A percentile compares a stretch with the other conserved stretches of the same genome.
Conservation (phyloP, 108 stramenopile genomes). For the Cyclotella choctawhatcheeana region DNA sequence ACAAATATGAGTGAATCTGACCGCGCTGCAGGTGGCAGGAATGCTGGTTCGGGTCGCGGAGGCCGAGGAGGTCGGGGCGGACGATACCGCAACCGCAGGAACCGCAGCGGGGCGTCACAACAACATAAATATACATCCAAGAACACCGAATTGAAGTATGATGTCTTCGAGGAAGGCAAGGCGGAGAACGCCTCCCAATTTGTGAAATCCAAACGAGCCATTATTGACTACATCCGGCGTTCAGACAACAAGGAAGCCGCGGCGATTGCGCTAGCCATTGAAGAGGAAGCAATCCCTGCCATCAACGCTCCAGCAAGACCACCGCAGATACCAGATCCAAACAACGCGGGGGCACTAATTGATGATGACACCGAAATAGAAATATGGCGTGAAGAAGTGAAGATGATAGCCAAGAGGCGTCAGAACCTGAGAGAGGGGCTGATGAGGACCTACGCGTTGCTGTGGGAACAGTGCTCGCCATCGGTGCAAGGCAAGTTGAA, state of each 20-base stretch:
- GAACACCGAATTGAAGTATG: background rate
- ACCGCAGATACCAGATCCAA: background rate
- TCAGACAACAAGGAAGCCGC: background rate
- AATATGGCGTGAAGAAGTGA: background rate
- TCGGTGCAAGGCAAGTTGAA: background rate
- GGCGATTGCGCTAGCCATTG: background rate
- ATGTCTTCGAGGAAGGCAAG: background rate
- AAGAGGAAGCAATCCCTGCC: background rate
- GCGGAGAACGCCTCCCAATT: background rate
- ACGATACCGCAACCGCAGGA: background rate
- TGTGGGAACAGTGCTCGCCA: background rate
- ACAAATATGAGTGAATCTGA: background rate
- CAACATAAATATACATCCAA: too few relatives aligned
- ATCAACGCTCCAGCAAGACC: background rate
- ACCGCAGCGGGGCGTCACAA: background rate
- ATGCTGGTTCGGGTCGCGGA: background rate
- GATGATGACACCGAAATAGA: background rate
- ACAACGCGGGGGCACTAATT: background rate
- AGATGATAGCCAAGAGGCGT: background rate
- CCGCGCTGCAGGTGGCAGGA: background rate
- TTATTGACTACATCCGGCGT: background rate
- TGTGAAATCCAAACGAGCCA: background rate
- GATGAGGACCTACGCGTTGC: background rate
- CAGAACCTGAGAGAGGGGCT: background rate
- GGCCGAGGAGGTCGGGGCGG: background rate